Percentiles rank a stretch among this genome's conserved stretches.
Evolutionary conservation across 306 rosid species (phyloP).

Genomic region (Hippophae tibetana): DNA sequence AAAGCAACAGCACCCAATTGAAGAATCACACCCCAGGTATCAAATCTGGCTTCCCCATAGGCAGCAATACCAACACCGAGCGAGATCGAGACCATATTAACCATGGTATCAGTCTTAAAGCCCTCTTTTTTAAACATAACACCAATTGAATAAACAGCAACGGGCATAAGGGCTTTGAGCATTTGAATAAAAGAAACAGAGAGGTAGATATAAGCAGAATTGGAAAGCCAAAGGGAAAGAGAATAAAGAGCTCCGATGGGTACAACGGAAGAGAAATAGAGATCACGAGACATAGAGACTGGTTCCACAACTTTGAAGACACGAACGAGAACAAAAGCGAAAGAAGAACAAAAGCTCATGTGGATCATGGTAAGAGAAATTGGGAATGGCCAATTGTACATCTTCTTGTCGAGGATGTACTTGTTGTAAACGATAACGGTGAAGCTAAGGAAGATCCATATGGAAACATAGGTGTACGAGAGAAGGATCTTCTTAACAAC

Average conservation of each 20-base stretch:
- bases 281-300: slow-evolving; percentile 53
- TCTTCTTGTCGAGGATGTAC: slow-evolving; percentile 88
- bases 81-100: slow-evolving; percentile 77
- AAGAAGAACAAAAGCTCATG: slow-evolving; percentile 77
- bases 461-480: slow-evolving; percentile 70
- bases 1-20: slow-evolving; percentile 82
- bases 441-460: slow-evolving; percentile 87
- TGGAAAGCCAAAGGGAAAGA: slow-evolving; percentile 79
- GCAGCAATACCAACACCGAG: slow-evolving; percentile 80
- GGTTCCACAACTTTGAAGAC: slow-evolving; percentile 65
- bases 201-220: slow-evolving; percentile 84
- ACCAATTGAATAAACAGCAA: slow-evolving; percentile 80
- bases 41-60: slow-evolving; percentile 73
- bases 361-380: slow-evolving; percentile 94
- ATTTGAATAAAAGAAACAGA: slow-evolving; percentile 89
- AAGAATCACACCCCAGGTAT: slow-evolving; percentile 62
- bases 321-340: slow-evolving; percentile 60
- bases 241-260: slow-evolving; percentile 87
- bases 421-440: slow-evolving; percentile 93
- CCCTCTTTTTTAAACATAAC: slow-evolving; percentile 48
- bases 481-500: slow-evolving; percentile 67
- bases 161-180: slow-evolving; percentile 93
- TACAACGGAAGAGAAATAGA: slow-evolving; percentile 67
- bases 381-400: slow-evolving; percentile 84
- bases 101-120: slow-evolving; percentile 63